Base-by-base conservation (phyloP, 2,329 filamentous ascomycete species). In the Phaeosphaeriaceae sp. region DNA sequence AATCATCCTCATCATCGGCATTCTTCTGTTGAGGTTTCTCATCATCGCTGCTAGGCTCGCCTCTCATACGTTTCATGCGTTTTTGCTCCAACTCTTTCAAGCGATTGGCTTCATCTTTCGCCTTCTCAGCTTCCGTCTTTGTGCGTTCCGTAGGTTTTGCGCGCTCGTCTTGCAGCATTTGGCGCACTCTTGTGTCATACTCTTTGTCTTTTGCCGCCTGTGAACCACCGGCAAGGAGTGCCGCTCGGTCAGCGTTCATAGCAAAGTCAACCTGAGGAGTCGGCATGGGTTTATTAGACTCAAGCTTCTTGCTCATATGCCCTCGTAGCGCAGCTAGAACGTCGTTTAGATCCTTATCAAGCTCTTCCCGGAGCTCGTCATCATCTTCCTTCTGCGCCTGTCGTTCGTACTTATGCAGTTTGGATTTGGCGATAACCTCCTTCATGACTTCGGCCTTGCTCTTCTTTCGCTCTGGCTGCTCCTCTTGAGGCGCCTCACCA, bases 391-490 rank as follows among this genome's bases (percentile, higher is more conserved):
- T 97, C 21, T 86, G 85, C 52, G 90, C 87, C 74, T 99, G 94
- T 33, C 94, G 86, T 76, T 97, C 92, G 68, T 93, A 92, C 76
- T 96, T 97, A 81, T 97, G 84, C 54, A 90, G 81, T 71, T 99
- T 99, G 1, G 93, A 97, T 75, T 99, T 99, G 52, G 92, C 90
- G 60, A 99, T 97, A 53, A 99, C 83, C 74, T 99, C 95, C 66
- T 96, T 89, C 90, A 97, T 97, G 41, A 99, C 90, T 74, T 99
- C 94, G 45, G 94, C 89, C 76, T 97, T 97, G 3, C 87, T 87
- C 78, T 97, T 99, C 74, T 96, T 97, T 50, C 88, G 83, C 63
- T 93, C 88, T 0, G 91, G 92, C 55, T 87, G 77, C 0, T 78
- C 79, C 6, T 79, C 79, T 5, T 78, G 79, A 3, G 52, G 54